phyloP scores from a whole-genome alignment of 164 flowering plant species.

The Saururus chinensis region DNA sequence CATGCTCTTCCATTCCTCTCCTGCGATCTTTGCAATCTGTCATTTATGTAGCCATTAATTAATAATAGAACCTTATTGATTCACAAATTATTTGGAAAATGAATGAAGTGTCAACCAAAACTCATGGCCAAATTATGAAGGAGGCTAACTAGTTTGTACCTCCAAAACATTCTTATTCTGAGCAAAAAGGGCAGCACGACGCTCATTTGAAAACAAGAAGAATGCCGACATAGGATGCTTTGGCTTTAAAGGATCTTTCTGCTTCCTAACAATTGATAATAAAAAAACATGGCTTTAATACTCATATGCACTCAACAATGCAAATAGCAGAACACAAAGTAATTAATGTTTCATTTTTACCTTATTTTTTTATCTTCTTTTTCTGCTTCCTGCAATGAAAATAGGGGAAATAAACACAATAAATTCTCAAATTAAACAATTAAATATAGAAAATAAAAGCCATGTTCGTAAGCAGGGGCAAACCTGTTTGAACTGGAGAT shows the following conservation, averaged over 20 bases:
- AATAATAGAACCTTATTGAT: too few species aligned
- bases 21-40: slow-evolving; percentile 56
- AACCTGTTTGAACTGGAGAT: slow-evolving; percentile 60
- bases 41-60: not conserved
- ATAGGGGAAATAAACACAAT: not conserved
- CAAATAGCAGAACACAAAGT: not conserved
- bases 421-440: not conserved
- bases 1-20: slow-evolving; percentile 93
- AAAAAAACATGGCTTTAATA: not conserved
- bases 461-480: not conserved
- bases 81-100: too few species aligned
- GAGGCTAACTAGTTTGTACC: slow-evolving; percentile 25
- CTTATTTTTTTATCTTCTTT: slow-evolving; percentile 27
- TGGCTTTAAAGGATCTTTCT: slow-evolving; percentile 74
- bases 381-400: slow-evolving; percentile 30
- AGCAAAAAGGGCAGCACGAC: slow-evolving; percentile 41
- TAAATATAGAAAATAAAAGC: not conserved
- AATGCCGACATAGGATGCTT: slow-evolving; percentile 73
- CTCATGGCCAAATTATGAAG: not conserved
- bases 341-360: slow-evolving; percentile 27
- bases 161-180: slow-evolving; percentile 57
- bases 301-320: not conserved
- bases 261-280: slow-evolving; percentile 38
- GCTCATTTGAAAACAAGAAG: slow-evolving; percentile 61
- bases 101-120: not conserved